These are phyloP conservation scores for Pterothamnion heteromorphum DNA, from an alignment of 31 red algal species.

Conservation along the genomic window DNA sequence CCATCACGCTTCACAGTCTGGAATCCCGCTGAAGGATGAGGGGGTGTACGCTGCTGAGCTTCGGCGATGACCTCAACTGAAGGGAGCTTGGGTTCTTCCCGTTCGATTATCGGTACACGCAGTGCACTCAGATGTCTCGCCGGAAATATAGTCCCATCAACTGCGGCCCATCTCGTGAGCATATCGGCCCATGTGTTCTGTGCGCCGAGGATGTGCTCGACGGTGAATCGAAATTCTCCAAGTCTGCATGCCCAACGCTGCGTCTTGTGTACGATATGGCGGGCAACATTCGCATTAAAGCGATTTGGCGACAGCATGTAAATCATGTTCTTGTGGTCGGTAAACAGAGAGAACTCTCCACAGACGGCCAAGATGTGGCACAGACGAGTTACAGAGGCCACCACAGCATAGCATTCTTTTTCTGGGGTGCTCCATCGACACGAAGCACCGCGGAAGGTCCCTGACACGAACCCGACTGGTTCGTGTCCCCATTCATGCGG, in stretches of 20 bases:
- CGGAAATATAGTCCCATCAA: background rate
- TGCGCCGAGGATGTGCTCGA: constrained; percentile 56
- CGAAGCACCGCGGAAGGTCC: constrained; percentile 19
- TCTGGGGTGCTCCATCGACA: constrained; percentile 48
- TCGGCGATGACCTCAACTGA: constrained; percentile 34
- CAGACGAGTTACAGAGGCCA: constrained; percentile 23
- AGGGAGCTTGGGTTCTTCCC: constrained; percentile 51
- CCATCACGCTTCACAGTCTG: background rate
- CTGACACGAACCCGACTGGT: background rate
- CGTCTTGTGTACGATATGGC: constrained; percentile 51
- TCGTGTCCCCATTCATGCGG: constrained; percentile 19
- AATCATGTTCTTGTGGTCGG: constrained; percentile 59
- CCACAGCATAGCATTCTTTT: constrained; percentile 42
- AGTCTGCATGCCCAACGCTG: constrained; percentile 52
- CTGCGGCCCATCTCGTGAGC: constrained; percentile 39
- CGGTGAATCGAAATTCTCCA: constrained; percentile 43
- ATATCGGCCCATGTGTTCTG: constrained; percentile 57
- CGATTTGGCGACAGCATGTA: constrained; percentile 10
- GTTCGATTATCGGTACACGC: constrained; percentile 12
- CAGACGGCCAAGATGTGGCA: constrained; percentile 41
- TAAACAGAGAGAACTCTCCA: constrained; percentile 52
- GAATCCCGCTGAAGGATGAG: background rate
- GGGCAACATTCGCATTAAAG: constrained; percentile 39
- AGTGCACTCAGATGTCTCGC: constrained; percentile 25
- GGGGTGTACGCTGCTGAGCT: constrained; percentile 17